Evolutionary conservation across 140 eudicot species (phyloP), one percentile per base, ranked within the genome.

Genomic region (Bidens hawaiensis): DNA sequence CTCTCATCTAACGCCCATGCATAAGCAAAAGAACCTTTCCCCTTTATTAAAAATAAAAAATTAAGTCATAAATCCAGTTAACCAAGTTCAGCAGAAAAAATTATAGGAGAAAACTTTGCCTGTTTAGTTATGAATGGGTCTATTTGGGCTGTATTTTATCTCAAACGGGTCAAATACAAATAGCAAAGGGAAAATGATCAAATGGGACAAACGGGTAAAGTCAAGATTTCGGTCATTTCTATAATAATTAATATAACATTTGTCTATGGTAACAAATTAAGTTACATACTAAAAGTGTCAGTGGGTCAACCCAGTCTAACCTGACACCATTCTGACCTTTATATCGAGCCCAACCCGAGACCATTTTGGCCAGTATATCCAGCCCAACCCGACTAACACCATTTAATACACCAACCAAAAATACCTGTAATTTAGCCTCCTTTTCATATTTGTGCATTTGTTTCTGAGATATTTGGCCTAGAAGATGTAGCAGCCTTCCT

Each of bases 1-100:
- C 99, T 88, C 75, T 93, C 95, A 63, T 93, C 99, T 57, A 93
- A 65, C 48, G 99, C 99, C 99, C 99, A 93, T 43, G 99, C 99
- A 66, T 85, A 93, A 26, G 99, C 93, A 81, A 93, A 93, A 24
- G 99, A 93, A 46, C 99, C 99, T 76, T 93, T 93, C 45, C 99
- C 99, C 96, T 93, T 72, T 9, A 38, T 65, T n/a, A 15, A 49
- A 62, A 42, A n/a, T n/a, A 3, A 21, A 22, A 34, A 36, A 65
- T 36, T 10, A 22, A 60, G 33, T 54, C 48, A 41, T 51, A 64
- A 61, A 43, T 51, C n/a, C 60, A 42, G 14, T 15, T 48, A 64
- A 42, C 30, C 12, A 58, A 59, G 51, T 21, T 60, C 56, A 19
- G 17, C 9, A 46, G n/a, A 10, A 13, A 67, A 58, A 51, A 58